Conservation (phyloP, 768 basidiomycete genomes). For the Russula abietina region DNA sequence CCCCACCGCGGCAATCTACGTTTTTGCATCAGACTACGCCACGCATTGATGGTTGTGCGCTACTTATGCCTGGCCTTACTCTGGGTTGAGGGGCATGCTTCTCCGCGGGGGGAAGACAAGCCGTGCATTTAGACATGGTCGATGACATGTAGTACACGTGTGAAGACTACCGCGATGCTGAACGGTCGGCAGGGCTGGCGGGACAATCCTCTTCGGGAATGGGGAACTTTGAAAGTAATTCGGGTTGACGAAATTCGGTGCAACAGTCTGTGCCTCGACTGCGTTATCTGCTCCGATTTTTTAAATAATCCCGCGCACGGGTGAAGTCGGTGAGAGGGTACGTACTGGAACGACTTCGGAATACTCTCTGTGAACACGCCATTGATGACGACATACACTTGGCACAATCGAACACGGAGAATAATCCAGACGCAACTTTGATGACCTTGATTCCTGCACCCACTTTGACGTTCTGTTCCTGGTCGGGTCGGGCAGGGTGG, state of each 20-base stretch:
- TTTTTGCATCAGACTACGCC: slow-evolving; percentile 8
- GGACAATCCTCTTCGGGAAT: background rate
- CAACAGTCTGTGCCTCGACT: background rate
- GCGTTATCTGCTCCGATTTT: background rate
- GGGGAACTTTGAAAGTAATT: background rate
- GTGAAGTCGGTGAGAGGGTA: background rate
- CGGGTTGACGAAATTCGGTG: background rate
- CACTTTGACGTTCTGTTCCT: background rate
- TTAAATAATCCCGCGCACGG: background rate
- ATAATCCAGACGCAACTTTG: background rate
- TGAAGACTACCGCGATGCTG: background rate
- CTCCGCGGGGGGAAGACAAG: background rate
- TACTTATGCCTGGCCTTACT: slow-evolving; percentile 2
- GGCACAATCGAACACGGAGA: too few species aligned
- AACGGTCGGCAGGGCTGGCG: background rate
- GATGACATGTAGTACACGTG: background rate
- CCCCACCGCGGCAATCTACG: slow-evolving; percentile 2
- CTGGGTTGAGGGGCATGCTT: background rate
- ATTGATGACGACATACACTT: too few species aligned
- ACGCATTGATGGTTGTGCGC: slow-evolving; percentile 11
- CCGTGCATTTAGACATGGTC: background rate
- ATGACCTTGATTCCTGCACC: background rate
- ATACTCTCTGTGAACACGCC: too few species aligned
- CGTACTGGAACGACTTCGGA: too few species aligned
- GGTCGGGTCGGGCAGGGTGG: background rate